Conservation (phyloP, 805 yeast genomes). For the Lipomyces yamadae region DNA sequence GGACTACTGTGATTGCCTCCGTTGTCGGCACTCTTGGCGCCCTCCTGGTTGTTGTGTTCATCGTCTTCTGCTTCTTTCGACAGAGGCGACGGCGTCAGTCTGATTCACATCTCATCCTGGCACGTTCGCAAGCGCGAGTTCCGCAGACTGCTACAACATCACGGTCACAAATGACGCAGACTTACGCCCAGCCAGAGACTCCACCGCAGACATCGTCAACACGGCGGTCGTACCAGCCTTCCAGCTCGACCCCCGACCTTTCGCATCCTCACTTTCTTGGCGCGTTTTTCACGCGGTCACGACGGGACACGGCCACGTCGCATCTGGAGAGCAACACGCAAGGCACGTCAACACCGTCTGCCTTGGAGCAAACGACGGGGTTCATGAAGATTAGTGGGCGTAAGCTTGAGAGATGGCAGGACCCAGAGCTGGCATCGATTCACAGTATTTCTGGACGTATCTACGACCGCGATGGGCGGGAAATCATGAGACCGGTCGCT, state of each 20-base stretch:
- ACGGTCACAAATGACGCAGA: neutral
- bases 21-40: conserved; percentile 33
- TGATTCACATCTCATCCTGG: neutral
- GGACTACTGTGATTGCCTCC: conserved; percentile 26
- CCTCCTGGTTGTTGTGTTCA: conserved; percentile 8
- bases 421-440: conserved; percentile 33
- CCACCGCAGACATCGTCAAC: conserved; percentile 1
- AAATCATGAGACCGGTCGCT: conserved; percentile 12
- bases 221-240: neutral
- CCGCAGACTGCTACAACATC: neutral
- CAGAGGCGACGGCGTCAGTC: conserved; percentile 6
- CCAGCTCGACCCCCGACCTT: conserved; percentile 12
- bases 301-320: conserved; percentile 25
- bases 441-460: conserved; percentile 32
- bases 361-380: conserved; percentile 19
- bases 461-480: conserved; percentile 31
- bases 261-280: conserved; percentile 23
- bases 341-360: neutral
- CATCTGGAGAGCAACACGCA: conserved; percentile 1
- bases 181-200: neutral
- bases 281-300: conserved; percentile 25
- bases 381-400: conserved; percentile 36
- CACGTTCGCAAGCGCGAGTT: neutral
- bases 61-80: conserved; percentile 16
- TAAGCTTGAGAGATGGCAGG: conserved; percentile 37